Conservation (phyloP, 768 basidiomycete species). For the Serendipita sp. region DNA sequence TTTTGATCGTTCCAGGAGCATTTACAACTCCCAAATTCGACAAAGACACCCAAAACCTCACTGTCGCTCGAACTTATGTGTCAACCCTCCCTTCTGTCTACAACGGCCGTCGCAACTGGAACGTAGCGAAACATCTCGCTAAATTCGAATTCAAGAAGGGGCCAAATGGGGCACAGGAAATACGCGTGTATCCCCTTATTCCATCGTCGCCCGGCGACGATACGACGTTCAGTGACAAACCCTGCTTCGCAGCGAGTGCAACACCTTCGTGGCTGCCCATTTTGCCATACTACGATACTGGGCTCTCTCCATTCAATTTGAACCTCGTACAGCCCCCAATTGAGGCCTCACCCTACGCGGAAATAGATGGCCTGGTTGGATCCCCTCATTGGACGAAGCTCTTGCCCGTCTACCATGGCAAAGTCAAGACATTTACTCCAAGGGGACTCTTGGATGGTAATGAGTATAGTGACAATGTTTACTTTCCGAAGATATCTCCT, state of each 20-base stretch:
- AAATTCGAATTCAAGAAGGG: constrained; percentile 10
- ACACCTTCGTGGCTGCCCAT: not conserved
- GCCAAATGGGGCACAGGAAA: not conserved
- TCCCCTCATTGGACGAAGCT: not conserved
- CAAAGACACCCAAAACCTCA: not conserved
- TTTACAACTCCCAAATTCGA: constrained; percentile 8
- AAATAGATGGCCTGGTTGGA: not conserved
- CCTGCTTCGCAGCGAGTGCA: not conserved
- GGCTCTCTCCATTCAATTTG: not conserved
- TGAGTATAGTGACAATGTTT: not conserved
- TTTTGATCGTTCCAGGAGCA: constrained; percentile 10
- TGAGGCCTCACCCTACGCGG: not conserved
- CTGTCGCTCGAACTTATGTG: constrained; percentile 11
- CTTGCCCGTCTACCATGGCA: not conserved
- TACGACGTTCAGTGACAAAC: not conserved
- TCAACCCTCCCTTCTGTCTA: constrained; percentile 10
- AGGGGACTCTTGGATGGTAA: not conserved
- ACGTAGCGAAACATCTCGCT: constrained; percentile 12
- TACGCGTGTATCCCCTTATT: constrained; percentile 8
- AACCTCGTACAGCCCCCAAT: not conserved
- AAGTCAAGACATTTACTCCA: not conserved
- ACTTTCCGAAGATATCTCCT: not conserved
- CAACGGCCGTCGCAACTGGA: constrained; percentile 14
- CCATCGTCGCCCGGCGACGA: not conserved
- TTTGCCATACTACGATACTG: not conserved